Evolutionary conservation across 1,284 basidiomycete species (phyloP).

Genomic region (Thelephora terrestris): DNA sequence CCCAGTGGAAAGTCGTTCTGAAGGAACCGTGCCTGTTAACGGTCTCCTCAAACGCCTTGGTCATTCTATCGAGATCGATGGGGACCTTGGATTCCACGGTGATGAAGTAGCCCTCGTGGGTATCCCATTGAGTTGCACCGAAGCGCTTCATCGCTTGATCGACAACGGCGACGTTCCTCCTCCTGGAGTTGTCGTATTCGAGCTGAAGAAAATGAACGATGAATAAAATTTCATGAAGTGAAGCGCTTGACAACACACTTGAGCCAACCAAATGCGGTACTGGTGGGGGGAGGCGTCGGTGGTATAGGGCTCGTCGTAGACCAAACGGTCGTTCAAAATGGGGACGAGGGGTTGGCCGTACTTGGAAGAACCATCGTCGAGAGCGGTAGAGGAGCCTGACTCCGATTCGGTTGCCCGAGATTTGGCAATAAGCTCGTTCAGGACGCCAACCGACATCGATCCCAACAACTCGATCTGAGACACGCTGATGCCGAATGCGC

Average conservation of each 20-base stretch:
- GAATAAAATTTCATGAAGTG: neutral
- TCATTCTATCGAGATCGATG: conserved; percentile 17
- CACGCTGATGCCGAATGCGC: conserved; percentile 18
- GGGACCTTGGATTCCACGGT: conserved; percentile 14
- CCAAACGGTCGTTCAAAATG: conserved; percentile 19
- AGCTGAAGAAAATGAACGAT: neutral
- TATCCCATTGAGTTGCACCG: conserved; percentile 20
- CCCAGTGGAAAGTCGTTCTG: conserved; percentile 20
- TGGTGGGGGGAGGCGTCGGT: conserved; percentile 21
- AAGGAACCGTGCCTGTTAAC: conserved; percentile 18
- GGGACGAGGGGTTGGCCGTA: conserved; percentile 21
- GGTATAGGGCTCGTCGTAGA: conserved; percentile 21
- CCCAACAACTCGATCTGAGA: conserved; percentile 23
- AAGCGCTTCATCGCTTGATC: conserved; percentile 19
- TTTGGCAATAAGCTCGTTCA: conserved; percentile 18
- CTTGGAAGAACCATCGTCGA: conserved; percentile 17
- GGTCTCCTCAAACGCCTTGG: conserved; percentile 15
- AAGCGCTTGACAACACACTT: conserved; percentile 11
- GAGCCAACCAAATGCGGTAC: conserved; percentile 22
- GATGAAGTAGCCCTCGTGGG: conserved; percentile 19
- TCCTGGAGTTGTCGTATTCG: conserved; percentile 15
- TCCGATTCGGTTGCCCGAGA: conserved; percentile 5
- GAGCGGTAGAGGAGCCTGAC: conserved; percentile 1
- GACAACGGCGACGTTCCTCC: conserved; percentile 6
- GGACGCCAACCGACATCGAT: conserved; percentile 17